Conservation (phyloP, 257 asterid genomes). For the Lantana camara region DNA sequence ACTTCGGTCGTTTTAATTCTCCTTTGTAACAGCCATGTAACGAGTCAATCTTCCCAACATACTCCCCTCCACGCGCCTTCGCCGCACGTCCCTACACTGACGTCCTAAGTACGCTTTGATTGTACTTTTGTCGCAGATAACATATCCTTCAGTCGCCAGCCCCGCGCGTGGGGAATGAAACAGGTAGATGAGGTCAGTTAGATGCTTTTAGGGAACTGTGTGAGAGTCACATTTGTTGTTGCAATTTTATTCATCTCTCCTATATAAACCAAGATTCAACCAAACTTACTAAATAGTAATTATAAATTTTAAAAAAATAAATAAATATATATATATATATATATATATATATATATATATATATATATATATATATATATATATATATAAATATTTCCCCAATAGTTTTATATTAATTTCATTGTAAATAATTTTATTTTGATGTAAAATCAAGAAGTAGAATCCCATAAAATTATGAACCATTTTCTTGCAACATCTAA, state of each 20-base stretch:
- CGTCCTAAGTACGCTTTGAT: conserved; percentile 3
- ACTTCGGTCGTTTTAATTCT: conserved; percentile 31
- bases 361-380: not conserved
- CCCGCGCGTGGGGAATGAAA: conserved; percentile 35
- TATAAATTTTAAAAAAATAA: too few relatives aligned
- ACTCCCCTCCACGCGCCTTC: too few relatives aligned
- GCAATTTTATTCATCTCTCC: conserved; percentile 34
- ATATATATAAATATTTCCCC: conserved; percentile 12
- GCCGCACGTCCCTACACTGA: not conserved
- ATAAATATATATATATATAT: too few relatives aligned
- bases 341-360: conserved; percentile 2
- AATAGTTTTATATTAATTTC: too few relatives aligned
- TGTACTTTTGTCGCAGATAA: not conserved
- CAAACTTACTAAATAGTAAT: too few relatives aligned
- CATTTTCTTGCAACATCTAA: too few relatives aligned
- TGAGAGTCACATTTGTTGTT: conserved; percentile 33
- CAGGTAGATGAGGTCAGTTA: conserved; percentile 34
- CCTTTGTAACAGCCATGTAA: conserved; percentile 35
- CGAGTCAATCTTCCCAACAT: conserved; percentile 41
- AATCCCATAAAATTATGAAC: conserved; percentile 24
- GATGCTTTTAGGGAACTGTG: conserved; percentile 40
- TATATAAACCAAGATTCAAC: too few relatives aligned
- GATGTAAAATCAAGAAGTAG: not conserved
- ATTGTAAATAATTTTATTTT: not conserved
- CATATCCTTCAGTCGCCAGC: not conserved